Base-by-base conservation (phyloP, 1,139 yeast species). In the Nadsonia starkeyi-henricii region DNA sequence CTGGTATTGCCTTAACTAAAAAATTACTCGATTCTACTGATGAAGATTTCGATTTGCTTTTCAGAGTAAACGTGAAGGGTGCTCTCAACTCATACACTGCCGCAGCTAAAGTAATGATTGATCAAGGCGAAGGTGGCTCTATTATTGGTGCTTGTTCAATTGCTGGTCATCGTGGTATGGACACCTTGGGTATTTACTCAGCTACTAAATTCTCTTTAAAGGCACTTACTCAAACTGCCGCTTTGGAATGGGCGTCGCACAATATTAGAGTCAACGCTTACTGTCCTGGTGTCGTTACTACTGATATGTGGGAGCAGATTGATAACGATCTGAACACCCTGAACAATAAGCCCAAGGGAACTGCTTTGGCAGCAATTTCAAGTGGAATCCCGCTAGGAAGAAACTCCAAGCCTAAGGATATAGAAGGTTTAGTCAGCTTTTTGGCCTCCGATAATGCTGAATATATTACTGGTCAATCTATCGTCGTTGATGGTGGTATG, bases 41-140 rank as follows among this genome's bases (percentile, higher is more conserved):
- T 18, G 62, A 54, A 19, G 60, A 60, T 5, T 45, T 58, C 13
- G 45, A 55, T 3, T 50, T 48, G 17, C 52, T 58, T n/a, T 51
- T 47, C 47, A 45, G 51, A 5, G 55, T 63, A 44, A 64, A 65
- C 47, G 52, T 62, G 36, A 60, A 59, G 46, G 67, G 68, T 48
- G 62, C 58, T 9, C 46, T 63, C 19, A 60, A 53, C 50, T 64
- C 66, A 41, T 63, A 61, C 18, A 66, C 64, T 52, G 68, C 67
- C 13, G 67, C 68, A 9, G 60, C 65, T 3, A 48, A 48, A 5
- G 58, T 58, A 44, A 60, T 63, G 47, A 55, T 55, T 20, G 54
- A 59, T 43, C 45, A 58, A 42, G 51, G 52, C 3, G 54, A 53
- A n/a, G 54, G 57, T 13, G 66, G 66, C 44, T 62, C 59, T 47